Evolutionary conservation across 768 basidiomycete genomes (phyloP).

Genomic region (Pleurotus eryngii): DNA sequence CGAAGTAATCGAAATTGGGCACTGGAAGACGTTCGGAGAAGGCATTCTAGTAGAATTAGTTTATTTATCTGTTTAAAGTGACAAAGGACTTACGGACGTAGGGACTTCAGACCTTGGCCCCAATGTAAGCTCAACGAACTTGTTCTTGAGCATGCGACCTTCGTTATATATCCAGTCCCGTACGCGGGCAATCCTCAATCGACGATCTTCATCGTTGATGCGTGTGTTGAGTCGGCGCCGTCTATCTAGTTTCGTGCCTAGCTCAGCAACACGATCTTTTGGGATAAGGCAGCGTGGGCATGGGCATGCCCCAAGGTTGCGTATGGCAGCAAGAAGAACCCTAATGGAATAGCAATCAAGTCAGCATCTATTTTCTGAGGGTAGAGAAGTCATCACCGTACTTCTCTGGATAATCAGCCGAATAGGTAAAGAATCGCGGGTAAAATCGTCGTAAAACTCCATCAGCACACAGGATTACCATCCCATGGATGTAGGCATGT

Average conservation of each 20-base stretch:
- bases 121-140: background rate
- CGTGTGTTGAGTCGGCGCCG: background rate
- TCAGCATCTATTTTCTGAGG: too few relatives aligned
- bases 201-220: background rate
- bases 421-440: slow-evolving; percentile 19
- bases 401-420: slow-evolving; percentile 25
- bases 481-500: slow-evolving; percentile 18
- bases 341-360: background rate
- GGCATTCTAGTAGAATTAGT: slow-evolving; percentile 14
- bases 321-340: slow-evolving; percentile 2
- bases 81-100: slow-evolving; percentile 1
- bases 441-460: slow-evolving; percentile 17
- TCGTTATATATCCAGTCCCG: background rate
- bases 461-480: slow-evolving; percentile 20
- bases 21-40: slow-evolving; percentile 27
- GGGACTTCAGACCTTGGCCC: background rate
- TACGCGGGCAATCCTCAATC: background rate
- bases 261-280: slow-evolving; percentile 1
- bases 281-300: slow-evolving; percentile 7
- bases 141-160: background rate
- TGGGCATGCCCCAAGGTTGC: background rate
- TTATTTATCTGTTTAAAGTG: too few relatives aligned
- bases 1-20: slow-evolving; percentile 31
- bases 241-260: slow-evolving; percentile 17
- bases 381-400: too few relatives aligned